phyloP scores from a whole-genome alignment of 352 stramenopile species.

The Phytophthora pisi region DNA sequence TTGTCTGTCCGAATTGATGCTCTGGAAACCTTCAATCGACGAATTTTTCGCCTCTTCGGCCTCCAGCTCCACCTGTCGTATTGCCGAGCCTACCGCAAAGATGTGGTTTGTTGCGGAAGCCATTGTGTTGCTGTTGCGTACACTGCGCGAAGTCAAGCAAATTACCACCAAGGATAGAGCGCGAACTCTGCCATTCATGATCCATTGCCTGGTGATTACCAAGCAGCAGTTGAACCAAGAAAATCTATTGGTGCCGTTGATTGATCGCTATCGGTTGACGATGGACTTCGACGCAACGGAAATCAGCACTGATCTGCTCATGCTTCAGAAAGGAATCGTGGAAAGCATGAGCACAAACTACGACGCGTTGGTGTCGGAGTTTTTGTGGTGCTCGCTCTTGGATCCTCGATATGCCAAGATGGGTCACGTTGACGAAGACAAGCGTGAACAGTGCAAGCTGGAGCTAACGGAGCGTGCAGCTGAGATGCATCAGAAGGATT shows the following conservation, averaged over 20 bases:
- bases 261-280: slow-evolving; percentile 12
- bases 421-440: slow-evolving; percentile 47
- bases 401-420: slow-evolving; percentile 55
- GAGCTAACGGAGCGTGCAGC: slow-evolving; percentile 1
- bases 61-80: not conserved
- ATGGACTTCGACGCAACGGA: slow-evolving; percentile 16
- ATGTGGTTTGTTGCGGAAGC: slow-evolving; percentile 50
- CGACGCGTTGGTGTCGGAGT: slow-evolving; percentile 17
- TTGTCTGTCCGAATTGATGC: slow-evolving; percentile 25
- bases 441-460: slow-evolving; percentile 30
- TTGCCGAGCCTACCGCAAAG: slow-evolving; percentile 11
- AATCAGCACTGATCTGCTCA: slow-evolving; percentile 9
- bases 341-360: slow-evolving; percentile 21
- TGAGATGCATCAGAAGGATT: slow-evolving; percentile 3
- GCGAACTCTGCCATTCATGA: slow-evolving; percentile 13
- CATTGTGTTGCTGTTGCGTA: slow-evolving; percentile 38
- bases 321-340: slow-evolving; percentile 7
- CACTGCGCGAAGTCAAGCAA: slow-evolving; percentile 49
- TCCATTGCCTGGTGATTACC: slow-evolving; percentile 7
- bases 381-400: slow-evolving; percentile 49
- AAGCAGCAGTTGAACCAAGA: slow-evolving; percentile 12
- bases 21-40: slow-evolving; percentile 31
- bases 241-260: slow-evolving; percentile 4
- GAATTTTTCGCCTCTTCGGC: slow-evolving; percentile 19
- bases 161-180: slow-evolving; percentile 39